Evolutionary conservation across 2,329 filamentous ascomycete species (phyloP).

Genomic region (Botrytis byssoidea): DNA sequence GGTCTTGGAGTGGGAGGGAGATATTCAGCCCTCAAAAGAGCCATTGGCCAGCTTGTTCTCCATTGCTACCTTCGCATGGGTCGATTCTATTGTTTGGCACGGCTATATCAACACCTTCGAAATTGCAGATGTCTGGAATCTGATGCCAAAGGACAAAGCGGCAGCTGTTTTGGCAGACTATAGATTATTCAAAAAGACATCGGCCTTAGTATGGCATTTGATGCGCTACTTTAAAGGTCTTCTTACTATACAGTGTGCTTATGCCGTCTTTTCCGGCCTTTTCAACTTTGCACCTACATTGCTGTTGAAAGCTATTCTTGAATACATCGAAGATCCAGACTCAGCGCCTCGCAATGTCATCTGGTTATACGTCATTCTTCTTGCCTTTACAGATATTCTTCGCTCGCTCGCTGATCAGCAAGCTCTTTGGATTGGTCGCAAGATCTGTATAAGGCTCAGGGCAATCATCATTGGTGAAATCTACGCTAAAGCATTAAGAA

Average conservation of each 20-base stretch:
- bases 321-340: constrained; percentile 85
- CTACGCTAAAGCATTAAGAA: constrained; percentile 89
- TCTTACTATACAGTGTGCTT: constrained; percentile 73
- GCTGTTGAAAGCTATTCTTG: constrained; percentile 83
- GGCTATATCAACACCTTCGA: constrained; percentile 85
- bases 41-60: constrained; percentile 87
- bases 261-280: constrained; percentile 75
- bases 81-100: constrained; percentile 83
- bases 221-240: constrained; percentile 78
- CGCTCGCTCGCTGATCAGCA: constrained; percentile 75
- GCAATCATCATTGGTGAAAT: constrained; percentile 97
- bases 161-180: constrained; percentile 77
- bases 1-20: constrained; percentile 82
- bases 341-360: constrained; percentile 78
- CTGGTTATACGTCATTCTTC: constrained; percentile 91
- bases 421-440: constrained; percentile 89
- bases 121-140: constrained; percentile 86
- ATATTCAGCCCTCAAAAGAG: constrained; percentile 82
- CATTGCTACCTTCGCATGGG: constrained; percentile 83
- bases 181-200: constrained; percentile 79
- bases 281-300: constrained; percentile 92
- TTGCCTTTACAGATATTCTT: constrained; percentile 78
- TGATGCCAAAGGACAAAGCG: constrained; percentile 85
- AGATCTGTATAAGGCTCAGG: constrained; percentile 87
- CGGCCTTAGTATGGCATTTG: constrained; percentile 74